A percentile compares a stretch with the other conserved stretches of the same genome.
Evolutionary conservation across 768 basidiomycete genomes (phyloP).

Genomic region (Crassisporium funariophilum): DNA sequence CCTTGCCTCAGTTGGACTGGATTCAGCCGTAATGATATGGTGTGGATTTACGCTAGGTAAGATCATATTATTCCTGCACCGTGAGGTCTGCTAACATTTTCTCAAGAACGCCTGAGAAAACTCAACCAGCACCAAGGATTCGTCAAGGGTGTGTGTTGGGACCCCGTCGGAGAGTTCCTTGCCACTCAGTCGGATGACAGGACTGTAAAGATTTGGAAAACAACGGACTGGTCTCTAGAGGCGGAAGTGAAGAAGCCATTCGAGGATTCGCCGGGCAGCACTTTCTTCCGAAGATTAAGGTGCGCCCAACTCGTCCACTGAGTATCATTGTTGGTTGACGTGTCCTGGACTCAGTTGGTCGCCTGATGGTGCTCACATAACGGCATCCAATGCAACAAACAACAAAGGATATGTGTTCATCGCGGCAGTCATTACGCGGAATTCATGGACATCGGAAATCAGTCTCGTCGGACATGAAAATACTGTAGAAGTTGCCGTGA

Average conservation of each 20-base stretch:
- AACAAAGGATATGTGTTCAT: slow-evolving; percentile 96
- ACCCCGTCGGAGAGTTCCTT: slow-evolving; percentile 96
- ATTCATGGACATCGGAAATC: slow-evolving; percentile 88
- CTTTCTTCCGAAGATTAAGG: slow-evolving; percentile 93
- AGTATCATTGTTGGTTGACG: neutral
- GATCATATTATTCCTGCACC: slow-evolving; percentile 19
- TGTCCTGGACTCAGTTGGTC: slow-evolving; percentile 75
- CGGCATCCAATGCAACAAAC: slow-evolving; percentile 96
- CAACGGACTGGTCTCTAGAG: slow-evolving; percentile 87
- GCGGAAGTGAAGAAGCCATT: slow-evolving; percentile 89
- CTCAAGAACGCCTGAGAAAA: slow-evolving; percentile 75
- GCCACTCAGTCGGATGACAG: slow-evolving; percentile 98
- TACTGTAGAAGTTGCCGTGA: slow-evolving; percentile 91
- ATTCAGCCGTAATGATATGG: slow-evolving; percentile 92
- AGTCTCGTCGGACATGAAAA: slow-evolving; percentile 97
- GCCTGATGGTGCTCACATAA: slow-evolving; percentile 98
- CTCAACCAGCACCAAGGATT: slow-evolving; percentile 92
- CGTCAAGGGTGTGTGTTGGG: slow-evolving; percentile 99
- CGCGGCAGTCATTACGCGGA: slow-evolving; percentile 90
- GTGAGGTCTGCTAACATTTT: neutral
- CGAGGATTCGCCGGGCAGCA: slow-evolving; percentile 90
- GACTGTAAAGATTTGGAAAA: slow-evolving; percentile 96
- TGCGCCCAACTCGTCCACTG: slow-evolving; percentile 26
- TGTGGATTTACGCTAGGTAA: slow-evolving; percentile 88
- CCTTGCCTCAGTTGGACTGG: slow-evolving; percentile 91